Percentiles rank a stretch among this genome's conserved stretches.
Conservation (phyloP, 208 protist species). For the Leishmania major region DNA sequence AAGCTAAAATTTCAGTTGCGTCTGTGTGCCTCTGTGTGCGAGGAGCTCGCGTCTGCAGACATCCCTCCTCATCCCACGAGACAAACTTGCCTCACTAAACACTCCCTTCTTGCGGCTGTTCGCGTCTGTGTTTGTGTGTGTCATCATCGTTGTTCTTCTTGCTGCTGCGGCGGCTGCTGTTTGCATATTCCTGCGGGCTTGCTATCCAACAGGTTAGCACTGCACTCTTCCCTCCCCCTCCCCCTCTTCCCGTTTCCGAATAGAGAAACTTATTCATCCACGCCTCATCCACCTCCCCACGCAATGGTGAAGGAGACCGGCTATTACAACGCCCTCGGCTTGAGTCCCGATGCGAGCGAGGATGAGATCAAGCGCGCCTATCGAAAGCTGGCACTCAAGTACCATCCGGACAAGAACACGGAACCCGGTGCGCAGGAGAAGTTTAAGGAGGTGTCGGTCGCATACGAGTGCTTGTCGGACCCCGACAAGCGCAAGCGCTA, state of each 20-base stretch:
- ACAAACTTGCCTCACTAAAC: background rate
- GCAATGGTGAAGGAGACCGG: constrained; percentile 91
- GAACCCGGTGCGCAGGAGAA: constrained; percentile 88
- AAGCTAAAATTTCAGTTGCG: background rate
- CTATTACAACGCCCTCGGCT: constrained; percentile 90
- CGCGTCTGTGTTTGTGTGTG: background rate
- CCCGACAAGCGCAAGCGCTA: constrained; percentile 97
- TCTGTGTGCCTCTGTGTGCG: background rate
- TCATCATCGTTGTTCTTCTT: background rate
- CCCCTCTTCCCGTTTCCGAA: background rate
- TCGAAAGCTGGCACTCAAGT: constrained; percentile 93
- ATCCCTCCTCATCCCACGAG: background rate
- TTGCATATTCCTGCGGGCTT: background rate
- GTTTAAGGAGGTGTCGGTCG: constrained; percentile 96
- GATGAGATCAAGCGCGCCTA: constrained; percentile 95
- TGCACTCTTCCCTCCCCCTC: background rate
- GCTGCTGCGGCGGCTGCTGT: background rate
- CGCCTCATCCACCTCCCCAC: background rate
- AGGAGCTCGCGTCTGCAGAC: background rate
- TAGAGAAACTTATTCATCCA: constrained; percentile 11
- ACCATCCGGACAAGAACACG: constrained; percentile 95
- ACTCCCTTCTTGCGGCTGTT: background rate
- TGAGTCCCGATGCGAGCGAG: constrained; percentile 75
- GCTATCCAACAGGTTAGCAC: background rate
- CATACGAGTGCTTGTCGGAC: constrained; percentile 98